Conservation (phyloP, 306 rosid species). For the Pyrus pyrifolia region DNA sequence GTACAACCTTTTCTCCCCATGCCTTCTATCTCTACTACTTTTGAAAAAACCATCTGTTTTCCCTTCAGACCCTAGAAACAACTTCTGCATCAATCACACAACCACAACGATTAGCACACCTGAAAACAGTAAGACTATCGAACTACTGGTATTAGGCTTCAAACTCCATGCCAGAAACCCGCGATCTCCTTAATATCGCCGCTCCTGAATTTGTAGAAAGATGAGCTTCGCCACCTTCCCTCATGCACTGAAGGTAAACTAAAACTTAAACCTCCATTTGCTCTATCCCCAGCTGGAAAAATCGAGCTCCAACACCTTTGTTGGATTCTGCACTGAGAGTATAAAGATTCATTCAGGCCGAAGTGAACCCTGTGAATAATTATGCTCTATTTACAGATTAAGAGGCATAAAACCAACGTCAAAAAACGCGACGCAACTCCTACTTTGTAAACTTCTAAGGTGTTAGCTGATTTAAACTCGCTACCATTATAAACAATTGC, state of each 20-base stretch:
- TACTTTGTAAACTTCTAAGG: conserved; percentile 41
- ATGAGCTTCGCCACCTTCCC: conserved; percentile 51
- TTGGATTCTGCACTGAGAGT: conserved; percentile 87
- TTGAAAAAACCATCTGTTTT: conserved; percentile 7
- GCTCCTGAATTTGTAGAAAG: conserved; percentile 27
- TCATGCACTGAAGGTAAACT: conserved; percentile 61
- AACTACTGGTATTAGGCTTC: conserved; percentile 30
- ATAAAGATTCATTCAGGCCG: conserved; percentile 71
- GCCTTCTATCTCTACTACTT: conserved; percentile 3
- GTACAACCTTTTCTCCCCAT: conserved; percentile 16
- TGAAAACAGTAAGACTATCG: conserved; percentile 18
- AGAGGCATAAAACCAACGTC: conserved; percentile 60
- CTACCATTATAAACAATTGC: conserved; percentile 84
- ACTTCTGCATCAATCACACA: conserved; percentile 5
- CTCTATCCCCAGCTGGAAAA: conserved; percentile 78
- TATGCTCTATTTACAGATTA: conserved; percentile 94
- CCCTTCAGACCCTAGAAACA: conserved; percentile 29
- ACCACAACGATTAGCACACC: conserved; percentile 17
- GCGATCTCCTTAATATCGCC: conserved; percentile 48
- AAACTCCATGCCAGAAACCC: conserved; percentile 34
- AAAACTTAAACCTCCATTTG: conserved; percentile 81
- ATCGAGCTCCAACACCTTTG: conserved; percentile 83
- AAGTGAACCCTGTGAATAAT: conserved; percentile 56
- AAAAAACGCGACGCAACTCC: conserved; percentile 43
- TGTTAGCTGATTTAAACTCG: conserved; percentile 61